Evolutionary conservation across 306 rosid genomes (phyloP), one percentile per base, ranked within the genome.

Genomic region (Lagenaria siceraria): DNA sequence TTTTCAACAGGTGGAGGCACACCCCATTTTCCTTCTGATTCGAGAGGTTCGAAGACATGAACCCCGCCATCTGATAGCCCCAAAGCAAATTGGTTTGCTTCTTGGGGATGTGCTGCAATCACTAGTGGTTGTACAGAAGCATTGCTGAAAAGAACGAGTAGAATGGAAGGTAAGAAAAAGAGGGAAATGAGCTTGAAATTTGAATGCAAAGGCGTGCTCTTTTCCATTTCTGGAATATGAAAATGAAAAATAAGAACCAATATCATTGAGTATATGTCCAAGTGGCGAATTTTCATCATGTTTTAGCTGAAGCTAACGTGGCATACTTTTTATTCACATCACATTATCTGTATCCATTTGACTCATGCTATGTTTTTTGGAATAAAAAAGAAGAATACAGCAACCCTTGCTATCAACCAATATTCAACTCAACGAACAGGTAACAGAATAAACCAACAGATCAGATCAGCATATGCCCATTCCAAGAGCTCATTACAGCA

Each of bases 51-150:
- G 62, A 95, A 89, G 69, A 95, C 96, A 69, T 89, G 92, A 84
- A 95, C 97, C 72, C 88, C 97, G 5, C 98, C 98, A 75, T 95
- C 98, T 1, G 97, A 89, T 52, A 95, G 83, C 55, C 98, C 98
- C 66, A 95, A 51, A 11, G 98, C 97, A 82, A 95, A 90, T 82
- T 95, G 97, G 71, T 90, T 88, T 79, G 98, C 79, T 81, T 95
- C 98, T 79, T 89, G 97, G 4, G 98, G 98, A 81, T 95, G 97
- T 6, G 98, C 98, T 3, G 98, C 92, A 18, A 95, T 87, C 80
- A 92, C 97, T 2, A 87, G 88, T 46, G 98, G 97, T 48, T 90
- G 97, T 63, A 84, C 87, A 10, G 77, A 87, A 66, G 93, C 89
- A 66, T 86, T 90, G 91, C 86, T 19, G 82, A 84, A 62, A 75